phyloP scores from a whole-genome alignment of 345 rosid genomes.

The Viola odorata region DNA sequence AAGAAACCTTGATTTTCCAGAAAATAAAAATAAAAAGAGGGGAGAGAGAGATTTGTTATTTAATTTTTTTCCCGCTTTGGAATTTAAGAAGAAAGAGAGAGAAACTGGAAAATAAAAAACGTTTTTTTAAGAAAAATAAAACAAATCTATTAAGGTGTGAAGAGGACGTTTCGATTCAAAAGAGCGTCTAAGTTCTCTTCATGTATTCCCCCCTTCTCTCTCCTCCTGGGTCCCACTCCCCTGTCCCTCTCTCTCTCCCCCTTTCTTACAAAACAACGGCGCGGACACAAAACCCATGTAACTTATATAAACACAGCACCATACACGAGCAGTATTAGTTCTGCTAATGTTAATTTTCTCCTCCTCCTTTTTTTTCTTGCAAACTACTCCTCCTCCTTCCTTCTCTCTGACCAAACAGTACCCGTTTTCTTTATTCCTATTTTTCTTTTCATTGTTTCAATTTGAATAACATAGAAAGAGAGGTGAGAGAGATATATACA shows the following conservation, averaged over 20 bases:
- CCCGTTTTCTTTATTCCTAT: not conserved
- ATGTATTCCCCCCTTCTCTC: slow-evolving; percentile 12
- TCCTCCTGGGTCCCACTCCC: slow-evolving; percentile 27
- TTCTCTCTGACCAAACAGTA: not conserved
- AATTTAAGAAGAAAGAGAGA: not conserved
- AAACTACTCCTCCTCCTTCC: not conserved
- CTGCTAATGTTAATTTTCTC: not conserved
- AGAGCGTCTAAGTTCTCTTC: slow-evolving; percentile 66
- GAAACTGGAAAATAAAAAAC: not conserved
- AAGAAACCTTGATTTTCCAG: no score
- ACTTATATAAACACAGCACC: not conserved
- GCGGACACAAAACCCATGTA: not conserved
- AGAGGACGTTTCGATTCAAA: slow-evolving; percentile 37
- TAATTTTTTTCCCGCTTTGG: no score
- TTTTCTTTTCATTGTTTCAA: not conserved
- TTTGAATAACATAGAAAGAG: no score
- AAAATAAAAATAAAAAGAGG: no score
- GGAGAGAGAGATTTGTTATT: no score
- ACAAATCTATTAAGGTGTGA: slow-evolving; percentile 32
- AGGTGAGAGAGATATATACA: no score
- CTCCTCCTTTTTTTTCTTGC: not conserved
- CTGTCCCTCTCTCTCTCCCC: slow-evolving; percentile 11
- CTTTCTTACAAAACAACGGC: slow-evolving; percentile 41
- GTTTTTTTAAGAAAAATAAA: slow-evolving; percentile 15
- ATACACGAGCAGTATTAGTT: no score